These are phyloP conservation scores for Micractinium sp. DNA, from an alignment of 139 green algal genomes.

Conservation along the genomic window DNA sequence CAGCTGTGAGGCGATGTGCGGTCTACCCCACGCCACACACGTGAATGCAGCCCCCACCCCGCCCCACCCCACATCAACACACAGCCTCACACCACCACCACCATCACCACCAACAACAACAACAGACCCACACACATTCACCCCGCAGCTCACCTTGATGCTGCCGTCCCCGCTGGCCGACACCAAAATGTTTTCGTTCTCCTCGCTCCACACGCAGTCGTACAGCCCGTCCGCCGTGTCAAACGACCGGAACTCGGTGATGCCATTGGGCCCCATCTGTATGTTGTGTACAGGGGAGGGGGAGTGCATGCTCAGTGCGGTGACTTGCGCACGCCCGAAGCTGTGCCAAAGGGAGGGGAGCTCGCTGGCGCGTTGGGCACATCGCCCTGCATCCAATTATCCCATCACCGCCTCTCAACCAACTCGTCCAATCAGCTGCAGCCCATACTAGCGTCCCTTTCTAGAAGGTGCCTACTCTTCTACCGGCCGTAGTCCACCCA, in stretches of 20 bases:
- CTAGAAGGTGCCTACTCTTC: too few species aligned
- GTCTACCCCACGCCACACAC: too few species aligned
- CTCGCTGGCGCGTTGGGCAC: too few species aligned
- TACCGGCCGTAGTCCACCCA: too few species aligned
- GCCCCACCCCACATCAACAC: background rate
- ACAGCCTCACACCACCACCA: background rate
- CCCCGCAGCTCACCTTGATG: slow-evolving; percentile 79
- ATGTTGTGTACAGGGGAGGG: background rate
- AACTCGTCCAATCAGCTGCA: background rate
- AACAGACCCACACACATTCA: background rate
- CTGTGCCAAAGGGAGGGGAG: too few species aligned
- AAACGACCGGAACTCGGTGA: slow-evolving; percentile 84
- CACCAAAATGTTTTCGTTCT: slow-evolving; percentile 94
- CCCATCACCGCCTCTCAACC: background rate
- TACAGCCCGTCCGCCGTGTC: slow-evolving; percentile 97
- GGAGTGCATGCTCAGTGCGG: too few species aligned
- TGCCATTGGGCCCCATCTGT: slow-evolving; percentile 73
- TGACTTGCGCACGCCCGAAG: too few species aligned
- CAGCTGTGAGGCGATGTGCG: too few species aligned
- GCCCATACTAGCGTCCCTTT: background rate
- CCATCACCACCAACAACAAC: background rate
- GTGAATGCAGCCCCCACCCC: too few species aligned
- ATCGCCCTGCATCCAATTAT: too few species aligned
- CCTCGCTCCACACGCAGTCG: slow-evolving; percentile 96
- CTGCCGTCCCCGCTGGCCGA: slow-evolving; percentile 91